Percentiles rank a stretch among this genome's conserved stretches.
Evolutionary conservation across 352 stramenopile genomes (phyloP).

Genomic region (Globisporangium iwayamae): DNA sequence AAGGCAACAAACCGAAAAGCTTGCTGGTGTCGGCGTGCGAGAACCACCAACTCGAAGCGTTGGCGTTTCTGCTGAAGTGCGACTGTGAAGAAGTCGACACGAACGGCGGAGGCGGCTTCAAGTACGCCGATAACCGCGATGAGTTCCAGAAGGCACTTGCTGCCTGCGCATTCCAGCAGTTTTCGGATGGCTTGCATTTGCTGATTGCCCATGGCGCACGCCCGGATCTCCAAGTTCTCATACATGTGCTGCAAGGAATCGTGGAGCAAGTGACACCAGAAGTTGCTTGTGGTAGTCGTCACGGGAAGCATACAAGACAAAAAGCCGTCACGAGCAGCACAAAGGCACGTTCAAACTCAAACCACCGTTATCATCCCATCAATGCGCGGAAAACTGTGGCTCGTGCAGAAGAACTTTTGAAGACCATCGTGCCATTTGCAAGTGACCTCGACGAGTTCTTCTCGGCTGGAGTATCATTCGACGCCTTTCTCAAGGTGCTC

Average conservation of each 20-base stretch:
- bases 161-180: conserved; percentile 31
- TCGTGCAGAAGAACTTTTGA: conserved; percentile 23
- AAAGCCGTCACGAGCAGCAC: not conserved
- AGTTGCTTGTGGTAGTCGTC: not conserved
- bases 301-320: not conserved
- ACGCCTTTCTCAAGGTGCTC: conserved; percentile 37
- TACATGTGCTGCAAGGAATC: conserved; percentile 30
- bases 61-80: conserved; percentile 35
- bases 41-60: conserved; percentile 26
- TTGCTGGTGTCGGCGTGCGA: conserved; percentile 46
- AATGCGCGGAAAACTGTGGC: conserved; percentile 8
- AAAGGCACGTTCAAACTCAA: too few species aligned
- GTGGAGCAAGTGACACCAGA: conserved; percentile 2
- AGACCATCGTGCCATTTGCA: conserved; percentile 22
- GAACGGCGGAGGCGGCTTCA: conserved; percentile 35
- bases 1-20: conserved; percentile 34
- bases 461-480: conserved; percentile 33
- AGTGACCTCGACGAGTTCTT: conserved; percentile 36
- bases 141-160: conserved; percentile 43
- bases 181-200: conserved; percentile 37
- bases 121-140: conserved; percentile 24
- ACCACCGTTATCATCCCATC: not conserved
- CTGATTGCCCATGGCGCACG: conserved; percentile 29
- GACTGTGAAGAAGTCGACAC: conserved; percentile 5
- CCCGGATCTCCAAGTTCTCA: conserved; percentile 33